Evolutionary conservation across 768 basidiomycete genomes (phyloP), one percentile per base, ranked within the genome.

Genomic region (Panus rudis): DNA sequence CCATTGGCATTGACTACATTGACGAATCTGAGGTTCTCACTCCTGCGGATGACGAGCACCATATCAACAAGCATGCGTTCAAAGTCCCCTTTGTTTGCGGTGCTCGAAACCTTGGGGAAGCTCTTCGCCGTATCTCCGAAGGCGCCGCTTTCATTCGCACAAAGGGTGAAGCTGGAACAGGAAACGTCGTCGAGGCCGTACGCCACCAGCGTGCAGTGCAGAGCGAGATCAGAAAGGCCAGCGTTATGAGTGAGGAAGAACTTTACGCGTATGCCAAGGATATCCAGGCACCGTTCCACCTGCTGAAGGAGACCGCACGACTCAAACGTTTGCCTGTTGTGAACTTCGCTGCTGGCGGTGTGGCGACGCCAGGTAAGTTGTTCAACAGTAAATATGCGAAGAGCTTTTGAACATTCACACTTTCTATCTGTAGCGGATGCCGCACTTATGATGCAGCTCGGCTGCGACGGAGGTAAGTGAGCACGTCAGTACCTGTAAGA

Each of bases 131-230:
- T 49, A 96, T 99, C 55, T 89, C 88, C 19, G 96, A 99, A 63
- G 96, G 96, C 35, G 94, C 94, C 2, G 91, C 96, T 0, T 92
- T 98, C 76, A 92, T 99, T 66, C 91, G 96, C 52, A 97, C 94
- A 46, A 99, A 98, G 67, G 94, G 92, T 42, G 85, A 89, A 63
- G 84, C 84, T 14, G 89, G 89, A 16, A 91, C 89, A 0, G 89
- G 89, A 31, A 92, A 92, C 58, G 84, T 91, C 37, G 85, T 91
- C 44, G 89, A 92, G 63, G 96, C 96, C 20, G 96, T 98, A 42
- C 81, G 91, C 47, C 94, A 99, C 68, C 78, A 83, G 49, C 83
- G 96, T 28, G 69, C 84, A 14, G 80, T 97, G 45, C 80, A 77
- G 67, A 68, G 78, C 53, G 87, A 92, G 58, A 94, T 98, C 64